Percentiles rank a stretch among this genome's conserved stretches.
Evolutionary conservation across 805 yeast genomes (phyloP).

Genomic region (Blastobotrys mokoenaii): DNA sequence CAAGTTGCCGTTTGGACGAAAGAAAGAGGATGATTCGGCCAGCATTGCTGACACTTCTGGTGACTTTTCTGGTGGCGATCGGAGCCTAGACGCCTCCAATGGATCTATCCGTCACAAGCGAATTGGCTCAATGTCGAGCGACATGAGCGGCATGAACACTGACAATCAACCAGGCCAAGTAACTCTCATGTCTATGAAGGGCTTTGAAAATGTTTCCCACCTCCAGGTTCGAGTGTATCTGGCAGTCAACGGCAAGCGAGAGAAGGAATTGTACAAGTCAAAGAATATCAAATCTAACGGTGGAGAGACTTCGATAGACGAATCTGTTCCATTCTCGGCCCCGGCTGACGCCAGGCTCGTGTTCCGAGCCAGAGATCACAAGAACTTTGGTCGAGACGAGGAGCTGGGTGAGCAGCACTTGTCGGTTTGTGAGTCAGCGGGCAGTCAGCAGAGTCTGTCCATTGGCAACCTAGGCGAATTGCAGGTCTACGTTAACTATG

Average conservation of each 20-base stretch:
- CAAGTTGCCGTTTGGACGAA: slow-evolving; percentile 30
- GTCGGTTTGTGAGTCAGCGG: slow-evolving; percentile 5
- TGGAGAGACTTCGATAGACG: slow-evolving; percentile 38
- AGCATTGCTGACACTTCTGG: slow-evolving; percentile 22
- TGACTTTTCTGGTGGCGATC: slow-evolving; percentile 5
- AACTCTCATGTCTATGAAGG: slow-evolving; percentile 17
- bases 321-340: slow-evolving; percentile 59
- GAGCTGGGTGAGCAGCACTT: slow-evolving; percentile 55
- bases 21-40: slow-evolving; percentile 30
- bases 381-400: slow-evolving; percentile 61
- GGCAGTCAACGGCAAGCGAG: slow-evolving; percentile 25
- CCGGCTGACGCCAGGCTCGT: slow-evolving; percentile 50
- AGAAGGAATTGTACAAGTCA: slow-evolving; percentile 58
- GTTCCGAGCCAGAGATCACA: slow-evolving; percentile 57
- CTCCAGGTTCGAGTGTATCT: slow-evolving; percentile 42
- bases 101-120: slow-evolving; percentile 10
- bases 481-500: slow-evolving; percentile 6
- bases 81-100: not conserved
- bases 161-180: slow-evolving; percentile 14
- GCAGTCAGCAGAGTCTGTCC: slow-evolving; percentile 8
- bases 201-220: slow-evolving; percentile 19
- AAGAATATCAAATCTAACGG: slow-evolving; percentile 43
- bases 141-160: slow-evolving; percentile 11
- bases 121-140: slow-evolving; percentile 12
- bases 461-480: slow-evolving; percentile 10